These are phyloP conservation scores for Suillus weaverae DNA, from an alignment of 768 basidiomycete genomes.

Conservation along the genomic window DNA sequence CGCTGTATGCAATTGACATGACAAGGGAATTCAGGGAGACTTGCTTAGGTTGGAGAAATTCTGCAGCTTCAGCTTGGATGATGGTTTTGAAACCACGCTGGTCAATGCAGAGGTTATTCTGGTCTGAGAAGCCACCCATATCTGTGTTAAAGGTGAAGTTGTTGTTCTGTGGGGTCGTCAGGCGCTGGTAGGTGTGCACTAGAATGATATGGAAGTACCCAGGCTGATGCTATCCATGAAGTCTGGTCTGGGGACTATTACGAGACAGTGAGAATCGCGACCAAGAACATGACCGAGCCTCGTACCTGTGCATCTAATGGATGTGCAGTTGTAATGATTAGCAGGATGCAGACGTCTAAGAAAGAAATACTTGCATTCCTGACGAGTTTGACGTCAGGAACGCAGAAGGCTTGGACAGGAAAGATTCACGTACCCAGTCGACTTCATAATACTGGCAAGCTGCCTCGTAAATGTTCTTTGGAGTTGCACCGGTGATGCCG, in stretches of 20 bases:
- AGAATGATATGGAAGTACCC: conserved; percentile 40
- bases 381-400: conserved; percentile 8
- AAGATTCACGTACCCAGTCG: conserved; percentile 30
- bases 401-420: background rate
- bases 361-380: conserved; percentile 30
- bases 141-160: conserved; percentile 57
- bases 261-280: conserved; percentile 34
- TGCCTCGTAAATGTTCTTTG: conserved; percentile 44
- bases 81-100: conserved; percentile 62
- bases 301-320: conserved; percentile 31
- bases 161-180: conserved; percentile 46
- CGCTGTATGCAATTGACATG: conserved; percentile 44
- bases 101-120: conserved; percentile 55
- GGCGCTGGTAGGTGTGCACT: conserved; percentile 1
- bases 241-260: conserved; percentile 62
- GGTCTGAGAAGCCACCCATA: conserved; percentile 58
- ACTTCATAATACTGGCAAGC: conserved; percentile 62
- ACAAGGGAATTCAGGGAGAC: conserved; percentile 53
- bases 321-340: background rate
- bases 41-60: conserved; percentile 51
- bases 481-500: conserved; percentile 46
- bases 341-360: conserved; percentile 5
- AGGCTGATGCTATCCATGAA: conserved; percentile 62
- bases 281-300: background rate
- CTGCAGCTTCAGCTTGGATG: conserved; percentile 54